Evolutionary conservation across 2,329 filamentous ascomycete species (phyloP), one percentile per base, ranked within the genome.

Genomic region (Phyllosticta citribraziliensis): DNA sequence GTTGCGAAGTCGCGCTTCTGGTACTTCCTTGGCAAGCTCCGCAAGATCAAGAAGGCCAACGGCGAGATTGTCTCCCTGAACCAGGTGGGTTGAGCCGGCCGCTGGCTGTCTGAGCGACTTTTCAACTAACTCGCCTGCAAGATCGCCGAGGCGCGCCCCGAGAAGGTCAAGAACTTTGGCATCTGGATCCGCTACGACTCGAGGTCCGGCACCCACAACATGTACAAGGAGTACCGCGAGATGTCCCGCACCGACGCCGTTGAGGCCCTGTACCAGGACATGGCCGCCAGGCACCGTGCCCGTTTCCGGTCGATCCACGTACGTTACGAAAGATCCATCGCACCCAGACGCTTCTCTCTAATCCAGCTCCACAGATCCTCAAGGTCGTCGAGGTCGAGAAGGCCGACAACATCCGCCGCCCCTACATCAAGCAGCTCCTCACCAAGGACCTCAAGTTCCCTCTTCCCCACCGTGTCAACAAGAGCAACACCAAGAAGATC

Each of bases 201-300:
- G 66, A 93, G 94, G 81, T 97, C 94, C 74, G 94, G 94, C 74
- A 99, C 94, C 74, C 94, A 99, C 91, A 99, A 99, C 89, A 99
- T 99, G 94, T 99, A 99, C 91, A 97, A 97, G 88, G 94, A 99
- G 88, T 97, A 97, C 89, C 90, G 94, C 78, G 94, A 97, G 86
- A 89, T 97, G 86, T 93, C 89, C 78, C 86, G 94, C 80, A 89
- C 88, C 75, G 93, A 94, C 71, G 94, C 94, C 70, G 93, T 97
- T 75, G 89, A 97, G 82, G 82, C 93, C 71, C 87, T 99, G 77
- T 99, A 99, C 88, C 89, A 94, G 82, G 94, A 99, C 84, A 97
- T 99, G 94, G 91, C 94, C 72, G 93, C 95, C 79, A 91, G 94
- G 79, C 94, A 99, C 87, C 91, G 90, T 78, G 88, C 94, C 76